These are phyloP conservation scores for Athelia psychrophila DNA, from an alignment of 1,284 basidiomycete species.

Conservation along the genomic window DNA sequence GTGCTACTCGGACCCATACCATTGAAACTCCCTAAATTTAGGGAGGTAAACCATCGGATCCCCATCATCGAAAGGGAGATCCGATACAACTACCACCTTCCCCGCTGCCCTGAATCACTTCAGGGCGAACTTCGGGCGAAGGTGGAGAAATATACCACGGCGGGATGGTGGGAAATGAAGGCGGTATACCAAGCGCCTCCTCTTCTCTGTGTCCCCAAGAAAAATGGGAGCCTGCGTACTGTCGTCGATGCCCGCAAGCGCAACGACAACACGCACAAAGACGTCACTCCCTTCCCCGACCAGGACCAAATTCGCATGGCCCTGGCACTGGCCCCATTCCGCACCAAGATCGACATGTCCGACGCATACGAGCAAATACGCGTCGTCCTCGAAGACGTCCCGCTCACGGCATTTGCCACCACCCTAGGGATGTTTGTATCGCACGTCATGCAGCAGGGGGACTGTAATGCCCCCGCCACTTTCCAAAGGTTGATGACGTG, in stretches of 20 bases:
- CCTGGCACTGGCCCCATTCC: slow-evolving; percentile 12
- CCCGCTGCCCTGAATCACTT: slow-evolving; percentile 19
- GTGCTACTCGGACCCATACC: slow-evolving; percentile 19
- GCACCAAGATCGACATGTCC: slow-evolving; percentile 11
- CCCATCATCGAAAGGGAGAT: slow-evolving; percentile 18
- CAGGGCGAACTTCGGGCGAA: slow-evolving; percentile 18
- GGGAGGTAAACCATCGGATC: slow-evolving; percentile 23
- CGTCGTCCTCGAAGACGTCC: slow-evolving; percentile 13
- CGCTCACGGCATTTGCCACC: slow-evolving; percentile 15
- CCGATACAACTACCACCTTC: slow-evolving; percentile 19
- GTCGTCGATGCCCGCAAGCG: slow-evolving; percentile 17
- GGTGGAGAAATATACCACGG: slow-evolving; percentile 15
- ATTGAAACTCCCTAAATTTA: slow-evolving; percentile 16
- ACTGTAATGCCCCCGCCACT: slow-evolving; percentile 25
- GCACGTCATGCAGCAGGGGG: slow-evolving; percentile 30
- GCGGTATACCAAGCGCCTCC: slow-evolving; percentile 17
- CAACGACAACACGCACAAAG: slow-evolving; percentile 23
- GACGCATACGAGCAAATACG: slow-evolving; percentile 21
- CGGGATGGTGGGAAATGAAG: slow-evolving; percentile 22
- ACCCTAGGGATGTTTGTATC: slow-evolving; percentile 21
- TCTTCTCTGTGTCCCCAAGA: slow-evolving; percentile 25
- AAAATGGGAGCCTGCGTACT: slow-evolving; percentile 17
- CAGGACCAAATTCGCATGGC: slow-evolving; percentile 17
- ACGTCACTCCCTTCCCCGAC: slow-evolving; percentile 24
- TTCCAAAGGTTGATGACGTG: slow-evolving; percentile 21